These are phyloP conservation scores for Cyclotella atomus DNA, from an alignment of 108 stramenopile genomes.

Conservation along the genomic window DNA sequence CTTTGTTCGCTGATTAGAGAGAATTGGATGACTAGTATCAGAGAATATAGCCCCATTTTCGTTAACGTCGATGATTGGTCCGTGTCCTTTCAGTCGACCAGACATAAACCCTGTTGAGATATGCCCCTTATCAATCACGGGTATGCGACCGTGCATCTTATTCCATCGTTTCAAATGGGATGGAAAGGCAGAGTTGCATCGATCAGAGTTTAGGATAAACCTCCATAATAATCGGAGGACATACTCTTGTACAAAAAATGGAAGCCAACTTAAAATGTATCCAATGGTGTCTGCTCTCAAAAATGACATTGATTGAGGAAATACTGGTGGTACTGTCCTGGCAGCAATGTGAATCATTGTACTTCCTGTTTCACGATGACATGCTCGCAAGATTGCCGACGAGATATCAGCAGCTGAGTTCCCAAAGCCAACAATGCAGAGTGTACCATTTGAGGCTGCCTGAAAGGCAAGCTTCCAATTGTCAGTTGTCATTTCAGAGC, in stretches of 20 bases:
- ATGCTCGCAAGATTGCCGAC: conserved; percentile 40
- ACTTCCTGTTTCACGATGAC: conserved; percentile 1
- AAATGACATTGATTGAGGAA: conserved; percentile 38
- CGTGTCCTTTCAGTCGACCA: conserved; percentile 54
- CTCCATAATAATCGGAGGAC: conserved; percentile 40
- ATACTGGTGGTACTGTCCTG: conserved; percentile 57
- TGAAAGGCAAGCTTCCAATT: conserved; percentile 32
- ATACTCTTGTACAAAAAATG: conserved; percentile 42
- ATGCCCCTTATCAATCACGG: conserved; percentile 58
- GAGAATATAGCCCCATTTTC: conserved; percentile 19
- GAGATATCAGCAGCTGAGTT: conserved; percentile 54
- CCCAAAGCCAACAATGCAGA: conserved; percentile 55
- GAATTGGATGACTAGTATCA: conserved; percentile 10
- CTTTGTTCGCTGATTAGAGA: neutral
- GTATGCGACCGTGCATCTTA: conserved; percentile 49
- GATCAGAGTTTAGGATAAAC: conserved; percentile 32
- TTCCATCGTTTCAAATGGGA: conserved; percentile 46
- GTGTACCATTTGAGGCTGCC: conserved; percentile 38
- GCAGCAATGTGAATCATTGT: conserved; percentile 55
- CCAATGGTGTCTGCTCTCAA: conserved; percentile 57
- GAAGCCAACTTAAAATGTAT: conserved; percentile 34
- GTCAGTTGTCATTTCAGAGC: conserved; percentile 34
- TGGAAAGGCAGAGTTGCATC: conserved; percentile 50
- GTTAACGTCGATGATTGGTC: conserved; percentile 38
- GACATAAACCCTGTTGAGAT: conserved; percentile 48